Evolutionary conservation across 139 green algal species (phyloP), one percentile per base, ranked within the genome.

Genomic region (Spirogloea muscicola): DNA sequence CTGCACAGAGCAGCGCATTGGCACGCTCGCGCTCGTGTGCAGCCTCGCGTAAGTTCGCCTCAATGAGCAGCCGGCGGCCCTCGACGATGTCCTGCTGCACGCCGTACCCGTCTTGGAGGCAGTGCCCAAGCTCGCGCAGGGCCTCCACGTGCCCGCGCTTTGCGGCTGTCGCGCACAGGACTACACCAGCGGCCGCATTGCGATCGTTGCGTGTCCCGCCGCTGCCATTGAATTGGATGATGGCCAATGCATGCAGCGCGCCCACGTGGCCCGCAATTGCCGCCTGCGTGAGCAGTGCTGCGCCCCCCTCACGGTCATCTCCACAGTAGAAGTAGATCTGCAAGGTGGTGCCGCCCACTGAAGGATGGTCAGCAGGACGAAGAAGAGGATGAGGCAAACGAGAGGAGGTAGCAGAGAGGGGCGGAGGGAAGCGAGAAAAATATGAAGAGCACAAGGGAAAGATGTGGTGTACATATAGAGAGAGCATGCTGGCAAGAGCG

Each of bases 41-140:
- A 10, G 34, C n/a, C 33, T 76, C 68, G 1, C 39, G 38, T 7
- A 33, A 49, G 6, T 67, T 31, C 6, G 68, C 68, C 57, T 76
- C 68, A 2, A 72, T n/a, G 31, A 76, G 68, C 25, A 76, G 68
- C n/a, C 38, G 38, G 1, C n/a, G 31, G 1, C 55, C 68, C 1
- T 49, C n/a, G 2, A 39, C 10, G 10, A 52, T 25, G 3, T 76
- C 36, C 1, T 9, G 31, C 25, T 36, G 37, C 9, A 76, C n/a
- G 33, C 68, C 68, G 68, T 69, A 76, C 25, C 68, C 68, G 37
- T 76, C 69, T 9, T 78, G 69, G 13, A 78, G 69, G 59, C 69
- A 78, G 40, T 78, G 61, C 25, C 69, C 69, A 16, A 78, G 69
- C 61, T 78, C 69, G 2, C 69, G 57, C 57, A 71, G 29, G 3